Base-by-base conservation (phyloP, 768 basidiomycete genomes). In the Boletus pseudopeckii region DNA sequence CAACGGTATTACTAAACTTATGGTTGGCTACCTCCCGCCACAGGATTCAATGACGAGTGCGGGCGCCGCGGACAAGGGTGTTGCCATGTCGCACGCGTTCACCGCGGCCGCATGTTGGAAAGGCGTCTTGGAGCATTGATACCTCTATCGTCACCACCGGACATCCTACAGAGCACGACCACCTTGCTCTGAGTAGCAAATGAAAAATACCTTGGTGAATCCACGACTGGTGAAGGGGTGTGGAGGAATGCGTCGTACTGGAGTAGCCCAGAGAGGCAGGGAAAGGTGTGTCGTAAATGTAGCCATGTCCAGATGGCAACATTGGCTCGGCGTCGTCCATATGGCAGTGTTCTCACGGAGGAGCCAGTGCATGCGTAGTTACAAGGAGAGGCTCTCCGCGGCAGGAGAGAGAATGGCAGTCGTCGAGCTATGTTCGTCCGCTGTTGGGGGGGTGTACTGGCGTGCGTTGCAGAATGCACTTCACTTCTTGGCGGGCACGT, bases 81-180 rank as follows among this genome's bases (percentile, higher is more conserved):
- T 43, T 55, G 48, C 39, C 28, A 45, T 44, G 47, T 45, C 38
- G 52, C 52, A 40, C 50, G 44, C 15, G 38, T 60, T 48, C 24
- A 22, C 61, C 53, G 62, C 59, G 59, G 59, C 44, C 54, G 48
- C 61, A 59, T 63, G 61, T 54, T 45, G 46, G 41, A 34, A 33
- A 36, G 60, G 37, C 9, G 54, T 42, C 28, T 26, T 41, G 22
- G 30, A 41, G 24, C 14, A 1, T 13, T 33, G 32, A 13, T 33
- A 7, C 38, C 38, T 33, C 22, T 42, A 15, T 56, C 24, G 56
- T 50, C 34, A 45, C 51, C 48, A 49, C 54, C 38, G 41, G 47
- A 32, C 5, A 26, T 32, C 14, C 14, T 18, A 13, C 20, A 20
- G 17, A 20, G 48, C 43, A 49, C 32, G 32, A 10, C 45, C 13